Percentiles rank a stretch among this genome's conserved stretches.
phyloP scores from a whole-genome alignment of 164 flowering plant genomes.

The Pachysandra terminalis region DNA sequence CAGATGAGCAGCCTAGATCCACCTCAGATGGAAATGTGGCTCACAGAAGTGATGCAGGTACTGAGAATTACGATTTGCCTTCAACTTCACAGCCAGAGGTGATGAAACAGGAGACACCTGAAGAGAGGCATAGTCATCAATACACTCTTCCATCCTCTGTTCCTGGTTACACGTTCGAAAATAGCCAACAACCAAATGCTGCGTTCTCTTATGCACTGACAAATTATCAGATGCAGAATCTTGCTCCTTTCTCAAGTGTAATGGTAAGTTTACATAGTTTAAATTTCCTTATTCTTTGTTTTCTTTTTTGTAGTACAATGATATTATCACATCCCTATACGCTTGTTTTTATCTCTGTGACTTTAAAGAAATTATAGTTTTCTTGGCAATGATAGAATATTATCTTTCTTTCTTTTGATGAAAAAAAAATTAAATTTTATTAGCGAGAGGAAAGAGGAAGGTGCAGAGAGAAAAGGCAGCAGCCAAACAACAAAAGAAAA shows the following conservation, averaged over 20 bases:
- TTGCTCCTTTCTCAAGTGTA: slow-evolving; percentile 55
- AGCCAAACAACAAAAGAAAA: too few species aligned
- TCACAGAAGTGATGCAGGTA: slow-evolving; percentile 39
- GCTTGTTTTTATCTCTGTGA: too few species aligned
- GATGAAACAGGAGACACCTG: slow-evolving; percentile 53
- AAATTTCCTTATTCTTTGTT: too few species aligned
- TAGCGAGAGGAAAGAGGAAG: too few species aligned
- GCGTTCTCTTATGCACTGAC: slow-evolving; percentile 49
- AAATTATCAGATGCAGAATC: slow-evolving; percentile 69
- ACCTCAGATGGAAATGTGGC: slow-evolving; percentile 44
- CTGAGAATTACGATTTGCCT: slow-evolving; percentile 46
- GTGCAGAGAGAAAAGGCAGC: too few species aligned
- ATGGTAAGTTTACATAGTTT: slow-evolving; percentile 58
- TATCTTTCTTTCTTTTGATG: too few species aligned
- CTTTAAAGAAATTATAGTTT: neutral
- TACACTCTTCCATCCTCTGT: slow-evolving; percentile 61
- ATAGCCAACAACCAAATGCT: slow-evolving; percentile 45
- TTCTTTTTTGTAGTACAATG: too few species aligned
- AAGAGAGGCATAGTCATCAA: slow-evolving; percentile 48
- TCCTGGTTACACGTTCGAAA: slow-evolving; percentile 64
- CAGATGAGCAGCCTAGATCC: slow-evolving; percentile 58
- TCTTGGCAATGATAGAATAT: neutral
- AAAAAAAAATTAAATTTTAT: too few species aligned
- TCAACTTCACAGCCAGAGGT: slow-evolving; percentile 63
- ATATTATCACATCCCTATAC: neutral